Evolutionary conservation across 768 basidiomycete species (phyloP).

Genomic region (Termitomyces sp.): DNA sequence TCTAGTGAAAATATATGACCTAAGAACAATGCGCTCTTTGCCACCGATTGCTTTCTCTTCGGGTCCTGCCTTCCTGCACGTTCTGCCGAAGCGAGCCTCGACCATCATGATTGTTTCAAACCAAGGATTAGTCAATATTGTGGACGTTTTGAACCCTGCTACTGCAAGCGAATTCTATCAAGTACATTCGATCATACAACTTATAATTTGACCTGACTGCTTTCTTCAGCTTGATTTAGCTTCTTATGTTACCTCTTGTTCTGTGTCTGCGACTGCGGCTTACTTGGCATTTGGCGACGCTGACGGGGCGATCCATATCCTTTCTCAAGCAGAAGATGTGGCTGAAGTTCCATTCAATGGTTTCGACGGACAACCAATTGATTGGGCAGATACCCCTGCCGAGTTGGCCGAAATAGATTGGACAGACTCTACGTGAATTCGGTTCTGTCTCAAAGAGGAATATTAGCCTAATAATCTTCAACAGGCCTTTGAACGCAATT

Average conservation of each 20-base stretch:
- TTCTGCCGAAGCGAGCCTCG: constrained; percentile 71
- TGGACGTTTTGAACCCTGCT: constrained; percentile 73
- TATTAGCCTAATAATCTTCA: neutral
- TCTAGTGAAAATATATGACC: constrained; percentile 87
- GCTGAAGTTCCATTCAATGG: constrained; percentile 76
- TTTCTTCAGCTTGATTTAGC: constrained; percentile 55
- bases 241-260: constrained; percentile 73
- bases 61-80: constrained; percentile 80
- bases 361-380: constrained; percentile 78
- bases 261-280: constrained; percentile 82
- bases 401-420: constrained; percentile 71
- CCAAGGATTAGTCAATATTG: constrained; percentile 79
- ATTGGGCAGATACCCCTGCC: constrained; percentile 77
- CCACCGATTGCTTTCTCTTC: constrained; percentile 84
- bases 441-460: neutral
- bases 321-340: constrained; percentile 66
- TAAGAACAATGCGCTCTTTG: constrained; percentile 76
- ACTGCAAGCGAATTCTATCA: constrained; percentile 74
- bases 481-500: constrained; percentile 80
- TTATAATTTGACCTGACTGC: neutral
- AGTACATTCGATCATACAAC: constrained; percentile 37
- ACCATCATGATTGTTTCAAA: constrained; percentile 71
- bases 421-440: constrained; percentile 70
- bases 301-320: constrained; percentile 76
- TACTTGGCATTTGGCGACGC: constrained; percentile 92